A percentile compares a stretch with the other conserved stretches of the same genome.
phyloP scores from a whole-genome alignment of 1,284 basidiomycete species.

The Anthracocystis panici-leucophaei region DNA sequence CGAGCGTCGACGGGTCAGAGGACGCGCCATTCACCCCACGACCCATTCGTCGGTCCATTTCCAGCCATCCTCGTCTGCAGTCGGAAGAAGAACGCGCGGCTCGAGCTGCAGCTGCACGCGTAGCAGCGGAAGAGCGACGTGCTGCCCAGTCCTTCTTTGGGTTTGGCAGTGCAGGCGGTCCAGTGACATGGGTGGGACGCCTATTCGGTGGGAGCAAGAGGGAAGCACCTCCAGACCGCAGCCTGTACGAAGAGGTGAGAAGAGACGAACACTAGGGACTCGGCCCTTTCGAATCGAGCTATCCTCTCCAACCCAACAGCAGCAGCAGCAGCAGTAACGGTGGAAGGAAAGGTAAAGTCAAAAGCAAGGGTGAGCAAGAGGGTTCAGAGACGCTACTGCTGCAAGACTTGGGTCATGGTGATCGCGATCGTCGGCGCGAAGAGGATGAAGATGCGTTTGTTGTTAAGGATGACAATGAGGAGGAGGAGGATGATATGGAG shows the following conservation, averaged over 20 bases:
- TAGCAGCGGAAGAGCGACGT: slow-evolving; percentile 72
- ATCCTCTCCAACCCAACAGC: too few relatives aligned
- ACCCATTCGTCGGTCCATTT: slow-evolving; percentile 54
- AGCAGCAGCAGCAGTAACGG: slow-evolving; percentile 4
- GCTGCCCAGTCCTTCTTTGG: slow-evolving; percentile 72
- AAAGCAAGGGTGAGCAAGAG: neutral
- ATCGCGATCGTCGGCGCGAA: neutral
- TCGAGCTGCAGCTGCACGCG: slow-evolving; percentile 64
- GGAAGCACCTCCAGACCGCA: slow-evolving; percentile 29
- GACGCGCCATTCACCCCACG: slow-evolving; percentile 38
- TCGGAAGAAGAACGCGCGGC: slow-evolving; percentile 80
- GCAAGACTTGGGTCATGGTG: slow-evolving; percentile 2
- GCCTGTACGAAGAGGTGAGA: slow-evolving; percentile 51
- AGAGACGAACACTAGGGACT: slow-evolving; percentile 58
- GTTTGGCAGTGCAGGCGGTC: slow-evolving; percentile 8
- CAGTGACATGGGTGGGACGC: slow-evolving; percentile 23
- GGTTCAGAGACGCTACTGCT: slow-evolving; percentile 14
- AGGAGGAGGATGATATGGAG: slow-evolving; percentile 35
- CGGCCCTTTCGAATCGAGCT: slow-evolving; percentile 37
- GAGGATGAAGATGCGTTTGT: slow-evolving; percentile 7
- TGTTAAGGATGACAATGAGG: slow-evolving; percentile 8
- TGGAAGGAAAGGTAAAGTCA: neutral
- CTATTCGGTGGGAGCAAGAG: slow-evolving; percentile 33
- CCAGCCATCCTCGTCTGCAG: slow-evolving; percentile 75
- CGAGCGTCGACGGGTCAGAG: slow-evolving; percentile 26